phyloP scores from a whole-genome alignment of 1,284 basidiomycete genomes.

The Sanguinoderma infundibulare region DNA sequence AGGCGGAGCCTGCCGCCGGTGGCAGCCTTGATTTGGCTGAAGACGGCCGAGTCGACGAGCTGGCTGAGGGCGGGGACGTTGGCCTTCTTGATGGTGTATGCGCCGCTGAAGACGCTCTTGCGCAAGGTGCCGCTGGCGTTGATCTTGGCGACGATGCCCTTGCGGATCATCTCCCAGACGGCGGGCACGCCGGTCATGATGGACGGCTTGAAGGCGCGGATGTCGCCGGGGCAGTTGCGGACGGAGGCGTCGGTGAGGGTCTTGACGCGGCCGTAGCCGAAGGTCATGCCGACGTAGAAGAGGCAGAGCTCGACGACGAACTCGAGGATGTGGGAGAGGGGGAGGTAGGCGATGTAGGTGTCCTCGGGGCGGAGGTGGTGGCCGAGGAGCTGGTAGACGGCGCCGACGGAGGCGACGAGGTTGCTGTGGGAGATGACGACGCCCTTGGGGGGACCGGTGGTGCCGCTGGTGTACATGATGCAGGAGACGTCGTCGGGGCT shows the following conservation, averaged over 20 bases:
- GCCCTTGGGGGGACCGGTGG: constrained; percentile 92
- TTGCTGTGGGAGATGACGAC: constrained; percentile 91
- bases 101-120: constrained; percentile 76
- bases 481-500: constrained; percentile 75
- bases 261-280: constrained; percentile 93
- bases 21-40: constrained; percentile 77
- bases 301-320: constrained; percentile 80
- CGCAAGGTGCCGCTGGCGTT: constrained; percentile 69
- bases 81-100: constrained; percentile 70
- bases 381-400: constrained; percentile 76
- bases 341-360: constrained; percentile 88
- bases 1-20: constrained; percentile 88
- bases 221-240: constrained; percentile 89
- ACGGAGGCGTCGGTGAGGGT: constrained; percentile 94
- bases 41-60: constrained; percentile 78
- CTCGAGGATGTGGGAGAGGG: constrained; percentile 92
- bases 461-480: constrained; percentile 98
- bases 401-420: constrained; percentile 85
- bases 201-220: constrained; percentile 80
- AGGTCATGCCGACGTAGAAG: constrained; percentile 71
- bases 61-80: constrained; percentile 69
- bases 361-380: constrained; percentile 77
- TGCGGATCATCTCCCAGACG: constrained; percentile 91
- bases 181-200: constrained; percentile 94
- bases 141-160: constrained; percentile 88